Evolutionary conservation across 257 asterid genomes (phyloP), one percentile per base, ranked within the genome.

Genomic region (Scutellaria barbata): DNA sequence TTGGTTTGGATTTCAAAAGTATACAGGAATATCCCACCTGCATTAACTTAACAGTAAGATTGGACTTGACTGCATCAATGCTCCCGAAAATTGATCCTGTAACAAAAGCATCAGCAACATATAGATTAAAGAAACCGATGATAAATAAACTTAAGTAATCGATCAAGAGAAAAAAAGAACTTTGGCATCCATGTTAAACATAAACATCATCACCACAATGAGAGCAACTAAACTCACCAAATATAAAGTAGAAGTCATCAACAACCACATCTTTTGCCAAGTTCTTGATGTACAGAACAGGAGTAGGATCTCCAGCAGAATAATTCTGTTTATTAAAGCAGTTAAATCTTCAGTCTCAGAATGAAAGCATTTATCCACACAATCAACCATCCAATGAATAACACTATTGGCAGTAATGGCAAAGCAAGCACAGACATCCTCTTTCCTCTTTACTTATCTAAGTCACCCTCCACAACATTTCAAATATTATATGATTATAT

Each of bases 11-110:
- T 66, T 10, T 42, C 22, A 64, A 42, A 50, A 35, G 68, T 25
- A 46, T 9, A 55, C 33, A 43, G 52, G 25, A 63, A 77, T 12
- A 78, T 74, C 80, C 76, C 82, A 91, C 98, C 98, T 91, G 96
- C 98, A 94, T 91, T 68, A 94, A 77, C 83, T 91, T 94, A 75
- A 94, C 86, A 76, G 63, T 81, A 51, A 94, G 88, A 84, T 75
- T 86, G 76, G 95, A 85, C 83, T 83, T 91, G 68, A 95, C 86
- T 52, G 77, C 85, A 74, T 88, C 96, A 51, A 77, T 60, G 87
- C 88, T 83, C 76, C 87, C 96, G 42, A 94, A 94, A 68, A 94
- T 68, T 54, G 97, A 89, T 72, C 99, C 98, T 94, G 81, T 22
- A 76, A 56, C 63, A 84, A 63, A 48, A 46, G 18, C 35, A 30